Evolutionary conservation across 768 basidiomycete genomes (phyloP), one percentile per base, ranked within the genome.

Genomic region (Lenzites betulinus): DNA sequence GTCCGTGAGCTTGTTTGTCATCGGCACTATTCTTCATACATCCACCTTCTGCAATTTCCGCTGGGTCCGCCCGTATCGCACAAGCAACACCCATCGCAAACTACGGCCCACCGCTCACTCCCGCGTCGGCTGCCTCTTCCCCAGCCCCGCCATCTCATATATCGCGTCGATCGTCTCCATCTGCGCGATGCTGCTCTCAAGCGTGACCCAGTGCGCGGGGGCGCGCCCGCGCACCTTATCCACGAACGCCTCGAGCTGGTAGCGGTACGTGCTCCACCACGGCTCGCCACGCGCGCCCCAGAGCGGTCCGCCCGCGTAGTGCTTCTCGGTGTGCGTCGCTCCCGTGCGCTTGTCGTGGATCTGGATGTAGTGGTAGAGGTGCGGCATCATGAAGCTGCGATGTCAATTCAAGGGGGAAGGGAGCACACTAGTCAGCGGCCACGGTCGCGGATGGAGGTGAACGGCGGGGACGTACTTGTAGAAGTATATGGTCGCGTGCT

Each of bases 181-280:
- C 51, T 86, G 82, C 54, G 73, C 70, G 46, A 88, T 69, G 1
- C 83, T 80, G 66, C 86, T 83, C 55, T 87, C 81, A 15, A 70
- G 71, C 7, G 74, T 68, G 38, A 87, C 64, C 87, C 87, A 89
- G 15, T 77, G 78, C 57, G 80, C 76, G 2, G 84, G 82, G 22
- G 71, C 69, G 35, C 81, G 75, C 18, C 84, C 85, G 58, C 75
- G 76, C 46, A 89, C 61, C 67, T 76, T 79, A 66, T 89, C 82
- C 8, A 88, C 81, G 57, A 87, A 87, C 7, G 82, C 83, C 71
- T 88, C 85, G 38, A 88, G 71, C 70, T 88, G 86, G 55, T 64
- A 69, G 15, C 58, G 51, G 58, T 60, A 71, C 39, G 84, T 81
- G 38, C 81, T 74, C 85, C 85, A 89, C 80, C 82, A 84, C 9